Conservation (phyloP, 108 stramenopile genomes). For the Fragilaria radians region DNA sequence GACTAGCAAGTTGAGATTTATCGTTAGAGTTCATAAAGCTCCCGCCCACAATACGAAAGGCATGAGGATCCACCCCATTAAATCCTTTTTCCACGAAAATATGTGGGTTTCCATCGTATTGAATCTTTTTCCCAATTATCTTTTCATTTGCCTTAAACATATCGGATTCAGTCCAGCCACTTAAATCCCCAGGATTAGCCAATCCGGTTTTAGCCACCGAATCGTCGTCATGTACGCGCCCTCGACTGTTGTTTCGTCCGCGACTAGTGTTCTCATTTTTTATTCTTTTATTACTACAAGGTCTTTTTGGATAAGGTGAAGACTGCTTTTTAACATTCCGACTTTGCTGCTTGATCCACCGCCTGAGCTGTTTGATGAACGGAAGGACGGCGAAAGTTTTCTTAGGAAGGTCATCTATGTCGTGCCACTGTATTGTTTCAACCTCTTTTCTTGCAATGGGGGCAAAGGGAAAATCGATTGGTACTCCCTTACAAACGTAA, state of each 20-base stretch:
- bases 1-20: conserved; percentile 14
- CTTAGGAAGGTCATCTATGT: conserved; percentile 52
- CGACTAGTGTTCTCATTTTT: not conserved
- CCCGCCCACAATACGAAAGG: conserved; percentile 82
- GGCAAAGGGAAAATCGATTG: conserved; percentile 71
- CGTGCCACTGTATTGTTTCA: conserved; percentile 52
- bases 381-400: conserved; percentile 70
- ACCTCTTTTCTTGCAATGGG: conserved; percentile 86
- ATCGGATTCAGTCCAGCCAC: conserved; percentile 79
- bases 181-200: conserved; percentile 40
- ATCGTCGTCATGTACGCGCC: conserved; percentile 31
- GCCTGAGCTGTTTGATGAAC: conserved; percentile 43
- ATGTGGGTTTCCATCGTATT: conserved; percentile 86
- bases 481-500: conserved; percentile 79
- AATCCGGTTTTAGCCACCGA: conserved; percentile 49
- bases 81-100: conserved; percentile 77
- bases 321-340: conserved; percentile 1
- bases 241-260: conserved; percentile 9
- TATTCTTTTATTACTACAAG: conserved; percentile 8
- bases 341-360: conserved; percentile 56
- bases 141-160: conserved; percentile 80
- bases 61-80: conserved; percentile 65
- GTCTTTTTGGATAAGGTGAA: conserved; percentile 10
- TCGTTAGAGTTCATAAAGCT: conserved; percentile 58
- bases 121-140: conserved; percentile 56